Percentiles rank a stretch among this genome's conserved stretches.
phyloP scores from a whole-genome alignment of 2,329 filamentous ascomycete genomes.

The Camptophora hylomeconis region DNA sequence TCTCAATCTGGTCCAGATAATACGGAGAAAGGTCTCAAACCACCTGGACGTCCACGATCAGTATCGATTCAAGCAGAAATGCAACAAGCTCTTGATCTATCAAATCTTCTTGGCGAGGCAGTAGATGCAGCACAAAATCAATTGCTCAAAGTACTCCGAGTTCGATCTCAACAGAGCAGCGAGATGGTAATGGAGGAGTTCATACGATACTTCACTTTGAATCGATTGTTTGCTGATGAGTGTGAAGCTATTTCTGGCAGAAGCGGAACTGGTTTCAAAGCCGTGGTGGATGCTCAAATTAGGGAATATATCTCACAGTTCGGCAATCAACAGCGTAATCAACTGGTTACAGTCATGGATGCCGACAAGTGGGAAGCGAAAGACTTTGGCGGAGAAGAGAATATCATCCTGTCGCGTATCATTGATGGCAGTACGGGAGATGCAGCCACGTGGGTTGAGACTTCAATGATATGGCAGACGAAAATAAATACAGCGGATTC shows the following conservation, averaged over 20 bases:
- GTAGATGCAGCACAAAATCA: constrained; percentile 54
- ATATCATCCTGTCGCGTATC: constrained; percentile 38
- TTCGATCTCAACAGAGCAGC: constrained; percentile 47
- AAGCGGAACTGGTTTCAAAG: constrained; percentile 46
- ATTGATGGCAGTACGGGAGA: constrained; percentile 46
- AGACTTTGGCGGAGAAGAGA: constrained; percentile 45
- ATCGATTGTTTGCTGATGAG: constrained; percentile 52
- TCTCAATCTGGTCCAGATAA: constrained; percentile 28
- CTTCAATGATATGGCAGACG: constrained; percentile 37
- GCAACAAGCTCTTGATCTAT: constrained; percentile 51
- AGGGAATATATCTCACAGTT: constrained; percentile 47
- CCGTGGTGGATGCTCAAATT: constrained; percentile 50
- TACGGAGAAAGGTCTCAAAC: constrained; percentile 28
- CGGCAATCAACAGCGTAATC: constrained; percentile 43
- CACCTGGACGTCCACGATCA: constrained; percentile 22
- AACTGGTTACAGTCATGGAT: constrained; percentile 45
- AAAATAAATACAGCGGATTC: constrained; percentile 20
- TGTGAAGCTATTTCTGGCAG: constrained; percentile 53
- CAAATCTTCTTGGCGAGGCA: constrained; percentile 51
- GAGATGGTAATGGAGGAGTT: constrained; percentile 44
- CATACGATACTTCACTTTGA: constrained; percentile 49
- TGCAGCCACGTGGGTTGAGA: constrained; percentile 39
- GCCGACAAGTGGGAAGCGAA: constrained; percentile 52
- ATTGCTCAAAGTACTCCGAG: constrained; percentile 50
- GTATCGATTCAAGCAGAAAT: constrained; percentile 41